Evolutionary conservation across 2,329 filamentous ascomycete species (phyloP).

Genomic region (Pseudogymnoascus sp.): DNA sequence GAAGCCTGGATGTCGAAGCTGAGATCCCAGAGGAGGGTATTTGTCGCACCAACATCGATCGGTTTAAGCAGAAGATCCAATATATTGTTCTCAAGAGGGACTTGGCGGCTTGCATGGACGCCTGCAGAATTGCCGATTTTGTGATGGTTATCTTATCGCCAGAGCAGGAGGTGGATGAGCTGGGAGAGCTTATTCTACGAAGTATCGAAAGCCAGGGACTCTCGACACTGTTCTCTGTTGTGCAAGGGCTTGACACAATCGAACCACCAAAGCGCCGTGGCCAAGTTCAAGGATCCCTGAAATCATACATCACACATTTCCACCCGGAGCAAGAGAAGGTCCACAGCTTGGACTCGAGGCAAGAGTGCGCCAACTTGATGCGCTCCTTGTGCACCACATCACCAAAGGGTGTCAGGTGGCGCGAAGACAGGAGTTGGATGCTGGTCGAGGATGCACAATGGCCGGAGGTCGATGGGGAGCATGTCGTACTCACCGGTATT

Average conservation of each 20-base stretch:
- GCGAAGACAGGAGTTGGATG: constrained; percentile 95
- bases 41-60: constrained; percentile 65
- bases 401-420: constrained; percentile 91
- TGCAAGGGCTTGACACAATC: constrained; percentile 69
- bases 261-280: constrained; percentile 72
- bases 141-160: constrained; percentile 80
- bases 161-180: constrained; percentile 71
- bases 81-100: constrained; percentile 72
- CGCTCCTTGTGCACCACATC: constrained; percentile 84
- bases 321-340: constrained; percentile 89
- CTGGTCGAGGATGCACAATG: constrained; percentile 75
- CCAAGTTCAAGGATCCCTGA: constrained; percentile 72
- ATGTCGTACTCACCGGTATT: constrained; percentile 72
- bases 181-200: constrained; percentile 78
- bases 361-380: constrained; percentile 86
- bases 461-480: constrained; percentile 50
- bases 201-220: constrained; percentile 90
- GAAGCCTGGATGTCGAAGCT: constrained; percentile 69
- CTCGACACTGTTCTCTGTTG: constrained; percentile 81
- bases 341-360: constrained; percentile 76
- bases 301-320: constrained; percentile 90
- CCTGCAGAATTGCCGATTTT: constrained; percentile 82
- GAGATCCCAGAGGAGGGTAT: constrained; percentile 51
- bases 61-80: constrained; percentile 91
- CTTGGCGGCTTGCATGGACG: constrained; percentile 71